phyloP scores from a whole-genome alignment of 352 stramenopile species.

The Phytophthora tubulina region DNA sequence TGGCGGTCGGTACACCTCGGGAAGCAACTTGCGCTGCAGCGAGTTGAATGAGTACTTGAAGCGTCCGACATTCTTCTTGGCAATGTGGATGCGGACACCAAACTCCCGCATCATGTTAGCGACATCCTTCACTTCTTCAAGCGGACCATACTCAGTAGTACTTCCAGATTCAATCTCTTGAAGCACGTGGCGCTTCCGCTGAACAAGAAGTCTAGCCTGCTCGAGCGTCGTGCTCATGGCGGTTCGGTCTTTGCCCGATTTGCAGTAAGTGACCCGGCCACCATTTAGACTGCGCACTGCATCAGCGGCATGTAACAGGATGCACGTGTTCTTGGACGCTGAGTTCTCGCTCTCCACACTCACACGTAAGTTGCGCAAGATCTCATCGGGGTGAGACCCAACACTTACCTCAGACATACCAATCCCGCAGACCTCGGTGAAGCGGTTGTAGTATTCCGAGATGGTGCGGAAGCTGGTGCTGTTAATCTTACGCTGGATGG shows the following conservation, averaged over 20 bases:
- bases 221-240: conserved; percentile 98
- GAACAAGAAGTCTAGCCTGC: conserved; percentile 90
- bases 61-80: conserved; percentile 97
- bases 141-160: conserved; percentile 54
- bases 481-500: conserved; percentile 89
- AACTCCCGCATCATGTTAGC: conserved; percentile 93
- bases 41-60: conserved; percentile 98
- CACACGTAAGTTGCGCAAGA: conserved; percentile 68
- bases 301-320: conserved; percentile 85
- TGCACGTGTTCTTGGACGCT: conserved; percentile 88
- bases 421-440: conserved; percentile 52
- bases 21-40: conserved; percentile 96
- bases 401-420: conserved; percentile 59
- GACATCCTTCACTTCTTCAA: conserved; percentile 82
- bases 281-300: conserved; percentile 93
- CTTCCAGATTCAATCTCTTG: conserved; percentile 73
- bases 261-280: conserved; percentile 96
- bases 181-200: conserved; percentile 77
- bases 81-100: conserved; percentile 95
- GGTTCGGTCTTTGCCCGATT: conserved; percentile 98
- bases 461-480: conserved; percentile 75
- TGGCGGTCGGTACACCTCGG: conserved; percentile 92
- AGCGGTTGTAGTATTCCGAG: conserved; percentile 81
- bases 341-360: conserved; percentile 82
- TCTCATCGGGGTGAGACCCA: conserved; percentile 72